Evolutionary conservation across 768 basidiomycete species (phyloP).

Genomic region (Suillus lakei): DNA sequence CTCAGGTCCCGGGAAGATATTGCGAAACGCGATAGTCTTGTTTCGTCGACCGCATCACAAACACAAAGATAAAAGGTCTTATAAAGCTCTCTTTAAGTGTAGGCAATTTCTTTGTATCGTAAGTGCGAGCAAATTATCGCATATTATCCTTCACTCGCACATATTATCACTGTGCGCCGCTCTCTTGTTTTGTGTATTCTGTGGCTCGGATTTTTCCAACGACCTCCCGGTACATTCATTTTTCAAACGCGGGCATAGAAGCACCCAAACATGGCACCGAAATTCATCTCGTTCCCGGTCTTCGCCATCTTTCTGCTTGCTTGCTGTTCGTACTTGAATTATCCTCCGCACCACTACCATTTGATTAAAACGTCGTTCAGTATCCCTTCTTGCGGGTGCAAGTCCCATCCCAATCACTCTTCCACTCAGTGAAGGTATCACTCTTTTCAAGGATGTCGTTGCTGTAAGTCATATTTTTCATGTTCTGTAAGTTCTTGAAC

Average conservation of each 20-base stretch:
- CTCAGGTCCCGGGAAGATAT: not conserved
- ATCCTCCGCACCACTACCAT: not conserved
- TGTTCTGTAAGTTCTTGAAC: not conserved
- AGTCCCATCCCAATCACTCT: constrained; percentile 14
- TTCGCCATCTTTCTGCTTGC: constrained; percentile 8
- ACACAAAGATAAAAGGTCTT: not conserved
- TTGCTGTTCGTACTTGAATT: constrained; percentile 12
- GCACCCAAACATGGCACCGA: constrained; percentile 10
- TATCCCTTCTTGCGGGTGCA: constrained; percentile 11
- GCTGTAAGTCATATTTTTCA: constrained; percentile 11
- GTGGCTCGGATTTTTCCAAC: not conserved
- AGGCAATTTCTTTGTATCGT: not conserved
- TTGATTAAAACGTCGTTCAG: constrained; percentile 7
- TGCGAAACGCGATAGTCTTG: not conserved
- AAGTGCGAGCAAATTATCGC: not conserved
- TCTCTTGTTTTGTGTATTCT: not conserved
- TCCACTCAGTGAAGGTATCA: constrained; percentile 12
- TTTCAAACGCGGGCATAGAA: not conserved
- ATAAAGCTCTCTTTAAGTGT: not conserved
- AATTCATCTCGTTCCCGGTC: constrained; percentile 4
- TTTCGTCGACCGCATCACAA: not conserved
- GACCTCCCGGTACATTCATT: not conserved
- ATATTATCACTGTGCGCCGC: not conserved
- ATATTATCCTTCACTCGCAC: not conserved
- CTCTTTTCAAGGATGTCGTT: constrained; percentile 15